Evolutionary conservation across 768 basidiomycete genomes (phyloP), one percentile per base, ranked within the genome.

Genomic region (Suillus americanus): DNA sequence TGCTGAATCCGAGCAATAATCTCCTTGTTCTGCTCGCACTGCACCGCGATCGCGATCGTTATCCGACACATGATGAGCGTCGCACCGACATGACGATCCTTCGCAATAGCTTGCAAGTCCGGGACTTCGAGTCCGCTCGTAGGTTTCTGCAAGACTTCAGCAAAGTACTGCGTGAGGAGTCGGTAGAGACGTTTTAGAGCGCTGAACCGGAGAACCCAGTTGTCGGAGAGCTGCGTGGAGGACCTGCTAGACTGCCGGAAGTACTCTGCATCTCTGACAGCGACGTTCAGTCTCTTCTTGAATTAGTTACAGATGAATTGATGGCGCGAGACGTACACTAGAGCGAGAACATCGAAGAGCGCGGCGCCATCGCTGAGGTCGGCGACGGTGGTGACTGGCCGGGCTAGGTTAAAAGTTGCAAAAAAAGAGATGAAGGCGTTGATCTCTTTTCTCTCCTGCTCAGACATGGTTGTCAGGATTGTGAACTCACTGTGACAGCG

Each of bases 1-100:
- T 85, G 83, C 71, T 96, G 95, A 41, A 98, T 98, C 77, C 87
- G 91, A 73, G 87, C 89, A 66, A 98, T 95, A 68, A 96, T 90
- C 67, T 89, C 86, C 79, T 94, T 88, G 71, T 96, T 96, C 74
- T 86, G 86, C 74, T 92, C 90, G 71, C 92, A 95, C 77, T 96
- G 94, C 12, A 95, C 94, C 1, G 90, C 89, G 68, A 95, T 91
- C 25, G 90, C 92, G 55, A 97, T 89, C 14, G 90, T 89, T 50
- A 95, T 80, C 55, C 91, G 85, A 72, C 92, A 95, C 79, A 96
- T 82, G 23, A 85, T 80, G 35, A 95, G 80, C 3, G 89, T 88
- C 33, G 91, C 90, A 14, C 75, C 67, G 4, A 89, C 74, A 70
- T 86, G 84, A 64, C 86, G 79, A 70, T 91, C 90, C 75, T 94